Evolutionary conservation across 1,284 basidiomycete species (phyloP), one percentile per base, ranked within the genome.

Genomic region (Austroboletus niveus): DNA sequence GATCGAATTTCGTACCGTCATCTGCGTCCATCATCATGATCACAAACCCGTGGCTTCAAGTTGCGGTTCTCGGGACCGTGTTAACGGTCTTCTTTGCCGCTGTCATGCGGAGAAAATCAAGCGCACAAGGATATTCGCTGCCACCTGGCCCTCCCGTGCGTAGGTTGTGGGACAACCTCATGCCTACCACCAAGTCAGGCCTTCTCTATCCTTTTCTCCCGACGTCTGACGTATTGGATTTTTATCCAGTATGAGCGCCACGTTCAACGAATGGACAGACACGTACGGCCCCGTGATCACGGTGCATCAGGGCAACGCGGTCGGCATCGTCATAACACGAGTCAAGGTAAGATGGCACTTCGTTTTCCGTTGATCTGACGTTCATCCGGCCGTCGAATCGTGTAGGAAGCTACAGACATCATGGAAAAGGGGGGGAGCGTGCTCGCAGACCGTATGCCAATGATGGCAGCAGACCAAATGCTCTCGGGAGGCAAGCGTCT

Each of bases 401-500:
- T 30, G 12, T 47, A 70, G 68, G 67, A 68, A 11, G 68, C 57
- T 1, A 58, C 60, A 1, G 71, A 72, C 12, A 70, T 75, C n/a
- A 65, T 74, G 58, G 72, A 73, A 52, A 72, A 70, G 40, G 60
- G 72, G 44, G 71, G 71, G 2, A 60, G 60, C 1, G 55, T 60
- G 7, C 62, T 69, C 5, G 61, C 52, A 2, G 73, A 72, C 53
- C 62, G 73, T 9, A 73, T 74, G 22, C 45, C 24, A 0, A 60
- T 57, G 41, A 63, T 73, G 22, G 63, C 68, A 1, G 70, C 64
- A 0, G 55, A 50, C 7, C 63, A 69, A 42, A 45, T 69, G 6
- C 53, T 73, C 8, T 71, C 69, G 1, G 58, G 62, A 17, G 60
- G 60, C 2, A 64, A 64, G 45, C 56, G 71, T 34, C 51, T 69